These are phyloP conservation scores for Globisporangium emineosum DNA, from an alignment of 352 stramenopile genomes.

Conservation along the genomic window DNA sequence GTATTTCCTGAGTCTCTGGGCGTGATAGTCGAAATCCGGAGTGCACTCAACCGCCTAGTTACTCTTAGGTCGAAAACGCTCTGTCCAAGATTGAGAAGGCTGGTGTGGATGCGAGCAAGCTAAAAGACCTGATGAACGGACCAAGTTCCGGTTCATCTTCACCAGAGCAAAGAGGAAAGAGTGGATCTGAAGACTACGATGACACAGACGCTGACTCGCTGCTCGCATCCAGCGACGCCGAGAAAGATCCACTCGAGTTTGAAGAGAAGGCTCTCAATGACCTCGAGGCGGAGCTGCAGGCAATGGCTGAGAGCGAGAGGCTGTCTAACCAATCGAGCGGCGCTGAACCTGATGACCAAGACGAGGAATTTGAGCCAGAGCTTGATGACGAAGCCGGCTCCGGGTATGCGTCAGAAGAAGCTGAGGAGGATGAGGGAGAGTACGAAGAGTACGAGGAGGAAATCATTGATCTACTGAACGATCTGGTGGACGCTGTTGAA, in stretches of 20 bases:
- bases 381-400: constrained; percentile 17
- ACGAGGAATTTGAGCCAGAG: not conserved
- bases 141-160: constrained; percentile 6
- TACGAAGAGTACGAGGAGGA: constrained; percentile 20
- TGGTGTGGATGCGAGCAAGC: constrained; percentile 46
- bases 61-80: constrained; percentile 54
- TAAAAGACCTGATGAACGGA: constrained; percentile 33
- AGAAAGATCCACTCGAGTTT: constrained; percentile 15
- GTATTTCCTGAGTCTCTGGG: not conserved
- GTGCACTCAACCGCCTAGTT: not conserved
- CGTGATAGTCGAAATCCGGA: not conserved
- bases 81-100: constrained; percentile 67
- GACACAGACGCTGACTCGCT: constrained; percentile 13
- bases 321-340: not conserved
- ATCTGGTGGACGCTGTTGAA: constrained; percentile 19
- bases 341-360: not conserved
- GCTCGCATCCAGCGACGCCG: constrained; percentile 6
- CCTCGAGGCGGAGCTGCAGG: constrained; percentile 14
- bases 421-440: constrained; percentile 7
- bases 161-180: not conserved
- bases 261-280: constrained; percentile 13
- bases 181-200: constrained; percentile 1
- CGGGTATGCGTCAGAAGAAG: constrained; percentile 17
- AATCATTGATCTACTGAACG: constrained; percentile 27
- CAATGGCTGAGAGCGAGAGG: not conserved